Evolutionary conservation across 805 yeast species (phyloP).

Genomic region (Starmerella vaccinii): DNA sequence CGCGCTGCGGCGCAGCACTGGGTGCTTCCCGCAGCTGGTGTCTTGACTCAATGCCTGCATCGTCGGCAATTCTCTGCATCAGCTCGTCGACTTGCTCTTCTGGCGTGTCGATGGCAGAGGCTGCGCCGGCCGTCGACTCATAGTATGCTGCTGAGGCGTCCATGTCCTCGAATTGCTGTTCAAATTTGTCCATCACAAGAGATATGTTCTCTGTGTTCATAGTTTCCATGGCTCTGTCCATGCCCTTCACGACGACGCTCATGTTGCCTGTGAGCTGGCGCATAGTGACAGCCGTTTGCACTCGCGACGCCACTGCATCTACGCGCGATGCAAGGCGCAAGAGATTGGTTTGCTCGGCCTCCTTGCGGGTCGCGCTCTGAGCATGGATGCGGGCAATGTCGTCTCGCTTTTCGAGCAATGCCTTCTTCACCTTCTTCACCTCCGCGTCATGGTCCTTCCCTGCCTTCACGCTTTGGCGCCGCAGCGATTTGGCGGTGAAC

Average conservation of each 20-base stretch:
- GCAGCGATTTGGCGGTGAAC: constrained; percentile 89
- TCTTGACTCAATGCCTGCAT: constrained; percentile 87
- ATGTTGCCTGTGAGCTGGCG: constrained; percentile 86
- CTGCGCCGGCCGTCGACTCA: constrained; percentile 78
- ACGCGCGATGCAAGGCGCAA: constrained; percentile 76
- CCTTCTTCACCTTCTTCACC: constrained; percentile 81
- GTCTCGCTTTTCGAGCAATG: constrained; percentile 70
- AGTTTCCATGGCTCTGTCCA: constrained; percentile 91
- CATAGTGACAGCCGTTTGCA: constrained; percentile 98
- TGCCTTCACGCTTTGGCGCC: constrained; percentile 80
- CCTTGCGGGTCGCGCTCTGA: constrained; percentile 87
- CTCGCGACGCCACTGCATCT: constrained; percentile 91
- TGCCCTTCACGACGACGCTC: constrained; percentile 85
- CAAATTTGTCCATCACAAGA: constrained; percentile 93
- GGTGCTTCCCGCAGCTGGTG: constrained; percentile 54
- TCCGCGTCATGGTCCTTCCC: constrained; percentile 83
- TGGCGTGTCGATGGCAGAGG: constrained; percentile 82
- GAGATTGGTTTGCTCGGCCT: constrained; percentile 73
- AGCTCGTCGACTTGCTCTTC: constrained; percentile 89
- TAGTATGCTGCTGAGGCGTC: constrained; percentile 91
- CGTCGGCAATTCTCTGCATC: constrained; percentile 90
- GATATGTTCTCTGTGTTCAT: constrained; percentile 93
- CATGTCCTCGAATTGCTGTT: constrained; percentile 87
- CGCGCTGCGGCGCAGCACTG: constrained; percentile 41
- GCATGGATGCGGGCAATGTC: constrained; percentile 94